Conservation (phyloP, 345 rosid species). For the Gossypium bickii region DNA sequence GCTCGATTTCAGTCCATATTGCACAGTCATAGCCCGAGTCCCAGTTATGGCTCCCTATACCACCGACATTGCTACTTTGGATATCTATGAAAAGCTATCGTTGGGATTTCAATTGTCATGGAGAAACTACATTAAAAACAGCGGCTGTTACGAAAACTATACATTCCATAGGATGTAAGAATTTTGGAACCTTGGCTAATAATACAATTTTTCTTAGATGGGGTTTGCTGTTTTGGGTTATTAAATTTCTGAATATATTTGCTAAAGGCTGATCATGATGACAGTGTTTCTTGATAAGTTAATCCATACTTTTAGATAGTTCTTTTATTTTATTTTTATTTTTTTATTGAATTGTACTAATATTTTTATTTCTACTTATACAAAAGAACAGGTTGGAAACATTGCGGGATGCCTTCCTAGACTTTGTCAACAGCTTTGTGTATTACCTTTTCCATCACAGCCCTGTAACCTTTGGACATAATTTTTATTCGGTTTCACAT, state of each 20-base stretch:
- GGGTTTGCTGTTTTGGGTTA: too few relatives aligned
- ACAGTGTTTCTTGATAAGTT: too few relatives aligned
- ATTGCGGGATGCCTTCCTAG: too few relatives aligned
- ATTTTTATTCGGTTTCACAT: background rate
- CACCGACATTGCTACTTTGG: background rate
- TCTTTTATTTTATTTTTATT: background rate
- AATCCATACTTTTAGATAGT: too few relatives aligned
- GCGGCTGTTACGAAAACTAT: background rate
- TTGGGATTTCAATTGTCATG: background rate
- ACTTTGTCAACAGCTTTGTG: too few relatives aligned
- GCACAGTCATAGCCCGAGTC: background rate
- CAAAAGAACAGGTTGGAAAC: too few relatives aligned
- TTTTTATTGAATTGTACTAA: background rate
- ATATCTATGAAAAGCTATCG: background rate
- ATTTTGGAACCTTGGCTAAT: background rate
- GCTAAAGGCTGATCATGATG: too few relatives aligned
- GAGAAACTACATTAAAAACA: fast-evolving
- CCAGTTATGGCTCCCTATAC: background rate
- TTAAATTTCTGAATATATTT: too few relatives aligned
- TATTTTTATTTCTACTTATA: too few relatives aligned
- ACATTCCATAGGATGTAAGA: background rate
- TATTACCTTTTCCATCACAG: background rate
- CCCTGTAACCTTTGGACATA: background rate
- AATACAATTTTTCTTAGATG: too few relatives aligned
- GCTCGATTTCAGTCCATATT: background rate